Conservation (phyloP, 495 filamentous ascomycete species). For the Filosporella fistucella region DNA sequence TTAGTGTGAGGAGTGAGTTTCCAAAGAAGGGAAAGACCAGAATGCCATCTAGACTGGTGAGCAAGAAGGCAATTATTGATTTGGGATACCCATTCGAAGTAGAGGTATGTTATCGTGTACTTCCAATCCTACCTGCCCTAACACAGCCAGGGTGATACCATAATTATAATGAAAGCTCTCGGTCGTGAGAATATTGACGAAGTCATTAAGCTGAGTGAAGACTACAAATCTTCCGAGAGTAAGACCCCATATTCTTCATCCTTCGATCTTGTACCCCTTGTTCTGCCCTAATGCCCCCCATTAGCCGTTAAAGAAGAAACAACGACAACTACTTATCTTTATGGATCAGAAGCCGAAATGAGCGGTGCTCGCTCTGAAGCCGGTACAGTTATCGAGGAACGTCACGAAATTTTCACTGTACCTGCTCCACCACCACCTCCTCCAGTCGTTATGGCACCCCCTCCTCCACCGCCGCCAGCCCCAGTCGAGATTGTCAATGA, state of each 20-base stretch:
- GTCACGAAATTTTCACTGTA: slow-evolving; percentile 21
- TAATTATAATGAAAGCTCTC: slow-evolving; percentile 76
- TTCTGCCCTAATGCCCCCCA: not conserved
- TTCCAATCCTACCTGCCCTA: not conserved
- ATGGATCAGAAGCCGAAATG: slow-evolving; percentile 15
- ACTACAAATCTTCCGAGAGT: slow-evolving; percentile 49
- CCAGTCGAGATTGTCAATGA: slow-evolving; percentile 29
- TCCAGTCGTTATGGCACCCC: slow-evolving; percentile 17
- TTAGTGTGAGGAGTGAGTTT: slow-evolving; percentile 48
- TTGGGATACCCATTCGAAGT: slow-evolving; percentile 82
- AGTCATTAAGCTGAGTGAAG: slow-evolving; percentile 73
- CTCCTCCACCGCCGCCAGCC: slow-evolving; percentile 25
- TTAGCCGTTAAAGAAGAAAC: slow-evolving; percentile 1
- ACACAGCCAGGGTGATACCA: slow-evolving; percentile 57
- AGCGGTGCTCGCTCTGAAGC: slow-evolving; percentile 16
- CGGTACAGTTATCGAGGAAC: slow-evolving; percentile 19
- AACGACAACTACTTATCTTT: slow-evolving; percentile 9
- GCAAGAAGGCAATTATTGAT: slow-evolving; percentile 72
- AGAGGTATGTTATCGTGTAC: slow-evolving; percentile 57
- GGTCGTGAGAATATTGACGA: slow-evolving; percentile 89
- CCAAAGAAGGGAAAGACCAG: slow-evolving; percentile 85
- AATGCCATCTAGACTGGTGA: slow-evolving; percentile 72
- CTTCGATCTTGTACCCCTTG: not conserved
- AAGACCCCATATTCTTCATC: slow-evolving; percentile 17
- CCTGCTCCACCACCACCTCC: slow-evolving; percentile 18